These are phyloP conservation scores for Thecaphora thlaspeos DNA, from an alignment of 1,284 basidiomycete species.

Conservation along the genomic window DNA sequence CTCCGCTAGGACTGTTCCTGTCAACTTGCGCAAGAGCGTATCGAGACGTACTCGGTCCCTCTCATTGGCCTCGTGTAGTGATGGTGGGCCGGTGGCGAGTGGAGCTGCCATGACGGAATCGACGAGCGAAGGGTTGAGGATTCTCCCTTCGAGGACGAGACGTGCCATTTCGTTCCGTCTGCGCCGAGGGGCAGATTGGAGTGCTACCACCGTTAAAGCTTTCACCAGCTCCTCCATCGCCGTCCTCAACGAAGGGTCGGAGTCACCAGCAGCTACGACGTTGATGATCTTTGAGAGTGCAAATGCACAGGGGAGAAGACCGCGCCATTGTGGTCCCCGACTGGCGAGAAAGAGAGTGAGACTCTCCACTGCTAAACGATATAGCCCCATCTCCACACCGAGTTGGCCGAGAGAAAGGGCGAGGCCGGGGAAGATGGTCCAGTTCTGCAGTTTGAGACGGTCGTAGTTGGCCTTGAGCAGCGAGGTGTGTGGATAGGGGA, in stretches of 20 bases:
- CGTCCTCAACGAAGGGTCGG: background rate
- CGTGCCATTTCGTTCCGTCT: constrained; percentile 9
- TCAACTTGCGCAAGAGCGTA: constrained; percentile 5
- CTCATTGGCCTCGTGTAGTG: no score
- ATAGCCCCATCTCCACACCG: constrained; percentile 13
- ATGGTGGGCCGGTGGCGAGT: no score
- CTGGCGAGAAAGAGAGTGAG: constrained; percentile 21
- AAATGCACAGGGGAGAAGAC: constrained; percentile 13
- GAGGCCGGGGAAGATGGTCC: constrained; percentile 23
- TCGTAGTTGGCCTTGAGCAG: constrained; percentile 8
- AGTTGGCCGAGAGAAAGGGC: constrained; percentile 23
- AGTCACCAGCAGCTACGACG: no score
- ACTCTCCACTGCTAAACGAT: constrained; percentile 19
- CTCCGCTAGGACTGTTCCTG: constrained; percentile 8
- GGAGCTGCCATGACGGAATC: no score
- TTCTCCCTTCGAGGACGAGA: constrained; percentile 2
- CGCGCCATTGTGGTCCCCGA: constrained; percentile 26
- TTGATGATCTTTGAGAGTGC: constrained; percentile 7
- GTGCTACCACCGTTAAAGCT: constrained; percentile 11
- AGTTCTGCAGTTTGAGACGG: constrained; percentile 17
- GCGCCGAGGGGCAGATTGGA: constrained; percentile 13
- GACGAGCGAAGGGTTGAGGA: constrained; percentile 1
- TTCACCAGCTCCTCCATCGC: constrained; percentile 11
- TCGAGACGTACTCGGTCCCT: no score
- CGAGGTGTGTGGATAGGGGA: background rate